Evolutionary conservation across 2,329 filamentous ascomycete species (phyloP).

Genomic region (Aspergillus pseudoglaucus): DNA sequence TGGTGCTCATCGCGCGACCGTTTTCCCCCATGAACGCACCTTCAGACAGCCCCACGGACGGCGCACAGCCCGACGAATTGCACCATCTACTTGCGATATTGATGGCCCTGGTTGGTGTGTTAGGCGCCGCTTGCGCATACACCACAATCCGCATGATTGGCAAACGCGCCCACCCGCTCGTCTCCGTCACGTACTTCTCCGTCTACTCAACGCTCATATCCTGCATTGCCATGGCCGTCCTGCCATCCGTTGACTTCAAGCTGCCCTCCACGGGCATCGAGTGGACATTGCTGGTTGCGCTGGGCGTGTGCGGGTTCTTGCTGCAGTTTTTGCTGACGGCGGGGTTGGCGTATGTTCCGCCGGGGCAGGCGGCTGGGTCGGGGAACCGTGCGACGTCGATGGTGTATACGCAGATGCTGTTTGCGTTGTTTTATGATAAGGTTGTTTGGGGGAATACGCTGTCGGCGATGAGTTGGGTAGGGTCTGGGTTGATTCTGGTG

Average conservation of each 20-base stretch:
- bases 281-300: conserved; percentile 61
- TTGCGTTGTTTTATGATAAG: conserved; percentile 59
- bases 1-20: conserved; percentile 76
- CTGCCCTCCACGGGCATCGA: conserved; percentile 50
- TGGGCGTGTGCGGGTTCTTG: conserved; percentile 69
- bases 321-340: conserved; percentile 83
- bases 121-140: conserved; percentile 68
- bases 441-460: conserved; percentile 57
- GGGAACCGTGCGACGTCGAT: conserved; percentile 55
- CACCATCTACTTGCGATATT: conserved; percentile 65
- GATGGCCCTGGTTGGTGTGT: conserved; percentile 67
- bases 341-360: conserved; percentile 66
- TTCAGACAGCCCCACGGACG: conserved; percentile 14
- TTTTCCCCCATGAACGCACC: conserved; percentile 15
- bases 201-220: conserved; percentile 64
- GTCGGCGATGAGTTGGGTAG: conserved; percentile 51
- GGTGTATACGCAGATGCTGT: conserved; percentile 65
- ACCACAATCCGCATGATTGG: conserved; percentile 77
- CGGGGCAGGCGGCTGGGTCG: conserved; percentile 11
- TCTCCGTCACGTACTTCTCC: conserved; percentile 80
- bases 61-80: conserved; percentile 43
- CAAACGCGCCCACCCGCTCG: conserved; percentile 69
- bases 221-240: conserved; percentile 49
- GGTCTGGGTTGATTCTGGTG: conserved; percentile 58
- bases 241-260: conserved; percentile 53